phyloP scores from a whole-genome alignment of 1,284 basidiomycete genomes.

The Melanopsichium pennsylvanicum region DNA sequence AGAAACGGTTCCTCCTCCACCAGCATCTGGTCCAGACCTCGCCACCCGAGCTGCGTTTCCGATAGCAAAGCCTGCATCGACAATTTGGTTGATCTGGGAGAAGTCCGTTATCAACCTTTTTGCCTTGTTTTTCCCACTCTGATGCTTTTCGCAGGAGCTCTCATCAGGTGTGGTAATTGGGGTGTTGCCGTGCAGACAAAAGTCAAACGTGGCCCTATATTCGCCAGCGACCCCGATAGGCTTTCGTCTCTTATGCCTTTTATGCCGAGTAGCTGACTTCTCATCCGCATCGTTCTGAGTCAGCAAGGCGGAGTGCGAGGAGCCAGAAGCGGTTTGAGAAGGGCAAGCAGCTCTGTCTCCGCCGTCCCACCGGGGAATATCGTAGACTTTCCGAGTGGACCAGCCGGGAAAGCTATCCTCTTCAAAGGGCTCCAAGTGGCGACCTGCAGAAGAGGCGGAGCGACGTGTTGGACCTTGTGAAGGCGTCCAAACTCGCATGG shows the following conservation, averaged over 20 bases:
- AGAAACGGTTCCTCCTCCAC: no score
- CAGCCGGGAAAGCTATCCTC: slow-evolving; percentile 15
- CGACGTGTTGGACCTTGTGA: slow-evolving; percentile 14
- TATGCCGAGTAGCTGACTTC: no score
- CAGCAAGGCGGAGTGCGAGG: no score
- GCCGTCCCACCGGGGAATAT: slow-evolving; percentile 24
- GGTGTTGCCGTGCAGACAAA: slow-evolving; percentile 17
- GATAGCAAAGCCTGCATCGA: slow-evolving; percentile 1
- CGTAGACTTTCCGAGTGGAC: slow-evolving; percentile 12
- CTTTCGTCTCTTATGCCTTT: neutral
- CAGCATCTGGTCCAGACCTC: neutral
- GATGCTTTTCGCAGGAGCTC: neutral
- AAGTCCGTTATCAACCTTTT: slow-evolving; percentile 1
- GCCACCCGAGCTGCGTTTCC: neutral
- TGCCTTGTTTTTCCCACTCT: neutral
- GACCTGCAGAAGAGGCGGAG: neutral
- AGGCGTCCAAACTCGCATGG: slow-evolving; percentile 22
- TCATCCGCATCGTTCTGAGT: no score
- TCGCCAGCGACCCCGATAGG: neutral
- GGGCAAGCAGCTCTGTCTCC: slow-evolving; percentile 19
- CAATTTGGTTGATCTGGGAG: slow-evolving; percentile 6
- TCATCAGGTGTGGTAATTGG: slow-evolving; percentile 2
- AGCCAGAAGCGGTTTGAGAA: no score
- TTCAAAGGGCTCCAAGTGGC: slow-evolving; percentile 13
- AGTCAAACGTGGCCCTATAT: neutral